phyloP scores from a whole-genome alignment of 139 green algal genomes.

The Tetraselmis striata region DNA sequence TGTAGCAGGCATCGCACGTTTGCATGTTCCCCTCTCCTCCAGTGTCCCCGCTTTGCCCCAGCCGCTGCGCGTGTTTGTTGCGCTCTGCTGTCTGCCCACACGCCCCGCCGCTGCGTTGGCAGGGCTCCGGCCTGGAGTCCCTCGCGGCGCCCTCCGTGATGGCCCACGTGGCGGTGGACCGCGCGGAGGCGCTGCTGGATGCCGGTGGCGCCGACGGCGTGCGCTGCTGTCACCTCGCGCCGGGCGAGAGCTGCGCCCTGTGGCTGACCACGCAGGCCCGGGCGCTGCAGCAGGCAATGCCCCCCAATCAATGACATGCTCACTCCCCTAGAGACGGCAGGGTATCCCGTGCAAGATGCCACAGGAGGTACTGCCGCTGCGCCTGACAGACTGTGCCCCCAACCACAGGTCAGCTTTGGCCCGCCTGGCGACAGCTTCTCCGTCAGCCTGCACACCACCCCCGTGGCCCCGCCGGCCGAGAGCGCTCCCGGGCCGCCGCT shows the following conservation, averaged over 20 bases:
- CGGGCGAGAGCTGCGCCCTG: background rate
- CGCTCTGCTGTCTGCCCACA: too few species aligned
- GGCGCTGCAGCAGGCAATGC: background rate
- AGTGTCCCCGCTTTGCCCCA: too few species aligned
- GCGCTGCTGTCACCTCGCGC: background rate
- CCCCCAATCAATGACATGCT: too few species aligned
- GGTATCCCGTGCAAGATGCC: too few species aligned
- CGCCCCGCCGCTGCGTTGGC: too few species aligned
- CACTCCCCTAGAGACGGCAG: too few species aligned
- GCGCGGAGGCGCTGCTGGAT: background rate
- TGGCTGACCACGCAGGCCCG: background rate
- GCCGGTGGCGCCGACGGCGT: background rate
- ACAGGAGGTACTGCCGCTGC: too few species aligned
- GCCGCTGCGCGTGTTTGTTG: too few species aligned
- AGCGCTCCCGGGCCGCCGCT: background rate
- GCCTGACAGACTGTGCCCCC: too few species aligned
- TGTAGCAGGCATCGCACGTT: too few species aligned
- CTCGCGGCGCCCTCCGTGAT: background rate
- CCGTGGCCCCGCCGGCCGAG: too few species aligned
- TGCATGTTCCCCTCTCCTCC: too few species aligned
- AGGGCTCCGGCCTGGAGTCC: background rate
- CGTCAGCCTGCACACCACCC: background rate
- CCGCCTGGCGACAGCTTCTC: background rate
- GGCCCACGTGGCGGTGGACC: background rate
- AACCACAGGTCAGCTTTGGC: background rate